Evolutionary conservation across 768 basidiomycete species (phyloP).

Genomic region (Gyrodon lividus): DNA sequence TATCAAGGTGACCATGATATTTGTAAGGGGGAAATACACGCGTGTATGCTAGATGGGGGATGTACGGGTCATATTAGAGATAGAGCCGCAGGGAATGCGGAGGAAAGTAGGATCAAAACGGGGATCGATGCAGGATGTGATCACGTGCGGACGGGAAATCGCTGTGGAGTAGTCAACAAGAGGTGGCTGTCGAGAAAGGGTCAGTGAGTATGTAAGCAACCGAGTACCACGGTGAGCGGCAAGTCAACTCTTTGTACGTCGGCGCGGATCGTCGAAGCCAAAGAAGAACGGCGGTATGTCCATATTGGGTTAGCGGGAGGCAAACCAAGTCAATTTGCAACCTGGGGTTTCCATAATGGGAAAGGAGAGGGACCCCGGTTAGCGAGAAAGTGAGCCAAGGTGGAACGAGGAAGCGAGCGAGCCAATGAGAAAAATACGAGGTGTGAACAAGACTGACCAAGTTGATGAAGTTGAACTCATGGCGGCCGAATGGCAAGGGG

Average conservation of each 20-base stretch:
- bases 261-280: conserved; percentile 31
- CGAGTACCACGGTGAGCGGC: conserved; percentile 12
- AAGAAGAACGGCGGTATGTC: conserved; percentile 12
- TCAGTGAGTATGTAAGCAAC: conserved; percentile 28
- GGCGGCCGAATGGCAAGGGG: background rate
- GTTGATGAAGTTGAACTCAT: background rate
- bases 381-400: conserved; percentile 30
- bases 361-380: conserved; percentile 27
- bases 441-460: conserved; percentile 12
- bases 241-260: conserved; percentile 18
- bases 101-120: background rate
- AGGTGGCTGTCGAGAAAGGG: conserved; percentile 17
- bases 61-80: background rate
- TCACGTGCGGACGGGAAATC: background rate
- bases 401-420: conserved; percentile 20
- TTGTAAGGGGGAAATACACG: too few relatives aligned
- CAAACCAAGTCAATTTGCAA: conserved; percentile 3
- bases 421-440: conserved; percentile 15
- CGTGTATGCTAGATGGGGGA: background rate
- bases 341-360: conserved; percentile 22
- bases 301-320: conserved; percentile 11
- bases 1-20: too few relatives aligned
- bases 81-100: background rate
- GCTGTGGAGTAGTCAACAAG: conserved; percentile 7
- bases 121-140: background rate